Evolutionary conservation across 345 rosid species (phyloP).

Genomic region (Populus pruinosa): DNA sequence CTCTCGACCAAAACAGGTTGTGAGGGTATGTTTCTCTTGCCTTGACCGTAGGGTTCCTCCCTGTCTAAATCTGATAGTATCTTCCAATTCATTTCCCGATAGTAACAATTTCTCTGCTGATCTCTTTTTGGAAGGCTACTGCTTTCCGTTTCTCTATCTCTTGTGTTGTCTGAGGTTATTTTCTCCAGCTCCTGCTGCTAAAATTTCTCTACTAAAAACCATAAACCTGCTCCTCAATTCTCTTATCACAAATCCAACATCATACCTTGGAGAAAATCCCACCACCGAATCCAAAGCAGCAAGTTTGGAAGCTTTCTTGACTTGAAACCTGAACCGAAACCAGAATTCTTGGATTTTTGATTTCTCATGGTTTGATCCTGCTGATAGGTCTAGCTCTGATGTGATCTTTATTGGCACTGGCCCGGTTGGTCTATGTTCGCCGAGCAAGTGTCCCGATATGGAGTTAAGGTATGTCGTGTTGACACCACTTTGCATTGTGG

Average conservation of each 20-base stretch:
- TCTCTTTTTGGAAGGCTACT: no score
- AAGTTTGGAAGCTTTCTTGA: constrained; percentile 47
- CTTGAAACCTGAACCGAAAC: constrained; percentile 35
- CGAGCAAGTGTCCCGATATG: neutral
- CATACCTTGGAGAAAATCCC: constrained; percentile 5
- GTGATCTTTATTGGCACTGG: no score
- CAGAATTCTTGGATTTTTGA: constrained; percentile 36
- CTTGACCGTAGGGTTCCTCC: no score
- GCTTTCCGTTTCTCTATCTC: no score
- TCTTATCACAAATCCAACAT: constrained; percentile 7
- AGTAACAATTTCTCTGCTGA: no score
- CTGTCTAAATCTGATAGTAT: no score
- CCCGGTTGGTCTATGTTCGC: no score
- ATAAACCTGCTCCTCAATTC: neutral
- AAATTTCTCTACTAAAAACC: constrained; percentile 8
- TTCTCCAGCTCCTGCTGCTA: constrained; percentile 18
- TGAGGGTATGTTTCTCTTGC: no score
- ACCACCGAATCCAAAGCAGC: constrained; percentile 24
- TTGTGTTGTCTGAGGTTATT: constrained; percentile 7
- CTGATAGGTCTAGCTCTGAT: neutral
- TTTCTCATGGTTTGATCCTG: constrained; percentile 36
- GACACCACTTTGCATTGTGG: constrained; percentile 61
- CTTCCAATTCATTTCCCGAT: no score
- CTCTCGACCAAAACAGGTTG: no score
- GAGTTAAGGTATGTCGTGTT: constrained; percentile 58